Evolutionary conservation across 345 rosid species (phyloP).

Genomic region (rapeseed (Brassica napus)): Da-Ae NC_063449.1:9316001-9316500

Average conservation of each 20-base stretch:
- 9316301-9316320: too few species aligned
- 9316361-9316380: too few species aligned
- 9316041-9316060: slow-evolving; percentile 88
- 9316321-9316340: too few species aligned
- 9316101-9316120: slow-evolving; percentile 96
- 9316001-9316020: slow-evolving; percentile 79
- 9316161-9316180: slow-evolving; percentile 88
- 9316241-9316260: slow-evolving; percentile 78
- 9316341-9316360: too few species aligned
- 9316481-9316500: too few species aligned
- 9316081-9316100: slow-evolving; percentile 95
- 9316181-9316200: slow-evolving; percentile 96
- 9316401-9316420: too few species aligned
- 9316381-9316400: too few species aligned
- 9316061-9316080: slow-evolving; percentile 68
- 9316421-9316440: too few species aligned
- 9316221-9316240: slow-evolving; percentile 82
- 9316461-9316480: too few species aligned
- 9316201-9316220: slow-evolving; percentile 81
- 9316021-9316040: slow-evolving; percentile 95
- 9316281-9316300: slow-evolving; percentile 14
- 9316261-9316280: slow-evolving; percentile 73
- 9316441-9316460: too few species aligned
- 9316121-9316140: slow-evolving; percentile 64
- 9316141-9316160: slow-evolving; percentile 44